Evolutionary conservation across 2,329 filamentous ascomycete genomes (phyloP).

Genomic region (Aspergillus latus): DNA sequence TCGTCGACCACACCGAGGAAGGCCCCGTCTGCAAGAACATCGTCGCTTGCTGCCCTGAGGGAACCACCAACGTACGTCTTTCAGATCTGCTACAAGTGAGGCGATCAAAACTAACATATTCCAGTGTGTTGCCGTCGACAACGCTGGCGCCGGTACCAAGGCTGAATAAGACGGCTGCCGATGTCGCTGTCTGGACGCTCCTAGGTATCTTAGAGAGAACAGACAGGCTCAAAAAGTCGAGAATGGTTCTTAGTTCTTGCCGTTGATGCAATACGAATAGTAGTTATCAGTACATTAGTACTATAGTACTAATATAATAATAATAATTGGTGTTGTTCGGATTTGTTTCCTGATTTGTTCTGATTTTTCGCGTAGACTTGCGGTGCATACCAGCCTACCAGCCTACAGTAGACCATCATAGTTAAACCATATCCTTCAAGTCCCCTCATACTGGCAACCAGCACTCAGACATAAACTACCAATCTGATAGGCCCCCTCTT

Average conservation of each 20-base stretch:
- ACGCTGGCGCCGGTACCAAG: background rate
- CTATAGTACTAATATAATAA: too few relatives aligned
- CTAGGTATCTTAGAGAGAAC: too few relatives aligned
- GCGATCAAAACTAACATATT: background rate
- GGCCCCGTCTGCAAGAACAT: slow-evolving; percentile 10
- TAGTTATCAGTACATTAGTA: too few relatives aligned
- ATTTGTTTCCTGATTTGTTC: too few relatives aligned
- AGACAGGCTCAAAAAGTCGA: too few relatives aligned
- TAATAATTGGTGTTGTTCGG: too few relatives aligned
- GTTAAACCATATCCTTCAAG: background rate
- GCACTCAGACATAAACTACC: background rate
- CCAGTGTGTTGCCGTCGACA: slow-evolving; percentile 1
- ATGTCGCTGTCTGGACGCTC: too few relatives aligned
- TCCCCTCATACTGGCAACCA: background rate
- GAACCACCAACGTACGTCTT: background rate
- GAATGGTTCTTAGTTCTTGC: too few relatives aligned
- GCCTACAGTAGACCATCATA: too few relatives aligned
- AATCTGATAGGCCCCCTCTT: background rate
- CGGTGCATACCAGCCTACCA: too few relatives aligned
- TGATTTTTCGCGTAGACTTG: too few relatives aligned
- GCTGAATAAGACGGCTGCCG: background rate
- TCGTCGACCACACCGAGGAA: slow-evolving; percentile 3
- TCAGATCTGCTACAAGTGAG: background rate
- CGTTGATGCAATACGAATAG: too few relatives aligned
- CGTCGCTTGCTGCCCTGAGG: slow-evolving; percentile 8